Evolutionary conservation across 192 early-diverging fungal genomes (phyloP).

Genomic region (Podila clonocystis): DNA sequence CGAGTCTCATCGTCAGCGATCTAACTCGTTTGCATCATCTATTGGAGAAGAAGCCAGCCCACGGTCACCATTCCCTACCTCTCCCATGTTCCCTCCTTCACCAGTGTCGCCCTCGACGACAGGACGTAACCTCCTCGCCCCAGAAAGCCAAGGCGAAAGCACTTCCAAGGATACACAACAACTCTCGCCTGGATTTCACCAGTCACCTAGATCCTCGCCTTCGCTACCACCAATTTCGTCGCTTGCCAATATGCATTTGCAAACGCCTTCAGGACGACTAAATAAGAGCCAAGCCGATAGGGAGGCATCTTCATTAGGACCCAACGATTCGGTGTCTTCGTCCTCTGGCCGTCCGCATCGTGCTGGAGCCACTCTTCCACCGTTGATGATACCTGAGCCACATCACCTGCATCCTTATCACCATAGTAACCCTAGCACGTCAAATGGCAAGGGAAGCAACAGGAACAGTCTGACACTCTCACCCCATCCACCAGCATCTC

Average conservation of each 20-base stretch:
- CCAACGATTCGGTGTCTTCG: neutral
- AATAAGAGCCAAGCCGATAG: neutral
- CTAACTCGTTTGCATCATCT: slow-evolving; percentile 36
- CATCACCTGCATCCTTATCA: slow-evolving; percentile 45
- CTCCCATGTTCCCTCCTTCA: slow-evolving; percentile 33
- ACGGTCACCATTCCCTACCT: slow-evolving; percentile 7
- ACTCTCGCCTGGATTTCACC: slow-evolving; percentile 8
- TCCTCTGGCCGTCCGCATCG: slow-evolving; percentile 26
- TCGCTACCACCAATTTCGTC: slow-evolving; percentile 48
- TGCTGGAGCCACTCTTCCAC: slow-evolving; percentile 14
- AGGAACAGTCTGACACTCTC: slow-evolving; percentile 38
- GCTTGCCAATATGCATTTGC: slow-evolving; percentile 27
- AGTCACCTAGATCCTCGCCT: slow-evolving; percentile 23
- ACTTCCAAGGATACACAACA: slow-evolving; percentile 4
- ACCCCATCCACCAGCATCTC: slow-evolving; percentile 10
- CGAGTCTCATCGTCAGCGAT: slow-evolving; percentile 30
- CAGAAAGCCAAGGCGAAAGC: slow-evolving; percentile 10
- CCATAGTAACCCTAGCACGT: neutral
- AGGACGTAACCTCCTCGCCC: slow-evolving; percentile 17
- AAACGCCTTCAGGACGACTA: slow-evolving; percentile 20
- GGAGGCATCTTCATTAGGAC: neutral
- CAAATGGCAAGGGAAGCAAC: slow-evolving; percentile 21
- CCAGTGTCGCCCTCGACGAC: slow-evolving; percentile 17
- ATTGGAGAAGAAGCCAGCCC: slow-evolving; percentile 25
- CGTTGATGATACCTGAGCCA: slow-evolving; percentile 42